Evolutionary conservation across 2,329 filamentous ascomycete species (phyloP).

Genomic region (Magnaporthiopsis incrustans): DNA sequence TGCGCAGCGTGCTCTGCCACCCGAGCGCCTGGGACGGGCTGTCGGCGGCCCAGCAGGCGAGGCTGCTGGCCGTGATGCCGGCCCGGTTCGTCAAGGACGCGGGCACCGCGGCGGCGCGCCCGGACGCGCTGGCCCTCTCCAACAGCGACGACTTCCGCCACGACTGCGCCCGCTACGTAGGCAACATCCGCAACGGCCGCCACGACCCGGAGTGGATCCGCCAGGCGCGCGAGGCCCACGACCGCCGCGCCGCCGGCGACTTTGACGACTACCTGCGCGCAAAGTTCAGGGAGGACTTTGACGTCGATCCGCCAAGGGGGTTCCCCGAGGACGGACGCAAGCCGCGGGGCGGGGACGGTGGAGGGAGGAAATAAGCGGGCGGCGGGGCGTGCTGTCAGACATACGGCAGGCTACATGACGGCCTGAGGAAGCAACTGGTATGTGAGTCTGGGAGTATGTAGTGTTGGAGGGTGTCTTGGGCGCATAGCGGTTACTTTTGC

Average conservation of each 20-base stretch:
- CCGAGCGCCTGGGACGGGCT: constrained; percentile 30
- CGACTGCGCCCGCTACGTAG: constrained; percentile 32
- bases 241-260: constrained; percentile 36
- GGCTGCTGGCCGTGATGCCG: constrained; percentile 29
- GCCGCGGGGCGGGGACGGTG: constrained; percentile 2
- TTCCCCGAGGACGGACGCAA: constrained; percentile 14
- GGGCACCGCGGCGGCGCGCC: constrained; percentile 24
- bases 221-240: constrained; percentile 43
- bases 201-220: constrained; percentile 46
- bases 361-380: constrained; percentile 13
- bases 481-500: too few species aligned
- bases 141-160: constrained; percentile 36
- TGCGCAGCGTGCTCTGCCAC: constrained; percentile 28
- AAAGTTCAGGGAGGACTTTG: constrained; percentile 42
- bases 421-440: too few species aligned
- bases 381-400: too few species aligned
- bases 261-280: constrained; percentile 39
- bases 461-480: too few species aligned
- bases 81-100: constrained; percentile 23
- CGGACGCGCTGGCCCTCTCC: constrained; percentile 25
- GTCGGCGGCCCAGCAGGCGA: constrained; percentile 21
- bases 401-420: too few species aligned
- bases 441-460: too few species aligned
- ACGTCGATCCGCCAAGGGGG: constrained; percentile 28
- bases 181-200: constrained; percentile 36